Conservation (phyloP, 2,329 filamentous ascomycete species). For the Tolypocladium inflatum region DNA sequence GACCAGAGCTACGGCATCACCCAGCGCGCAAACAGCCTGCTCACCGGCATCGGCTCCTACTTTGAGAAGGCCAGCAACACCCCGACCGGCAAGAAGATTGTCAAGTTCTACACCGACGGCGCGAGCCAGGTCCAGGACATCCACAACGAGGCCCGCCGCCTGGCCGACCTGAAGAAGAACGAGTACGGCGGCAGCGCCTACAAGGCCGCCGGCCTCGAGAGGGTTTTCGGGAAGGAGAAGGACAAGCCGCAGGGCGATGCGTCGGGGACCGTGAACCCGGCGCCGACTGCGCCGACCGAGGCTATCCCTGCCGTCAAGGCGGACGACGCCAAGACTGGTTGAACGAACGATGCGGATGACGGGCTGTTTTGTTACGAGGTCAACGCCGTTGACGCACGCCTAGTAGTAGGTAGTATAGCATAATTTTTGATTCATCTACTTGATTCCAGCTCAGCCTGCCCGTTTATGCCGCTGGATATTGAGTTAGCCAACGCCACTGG, state of each 20-base stretch:
- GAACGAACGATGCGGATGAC: background rate
- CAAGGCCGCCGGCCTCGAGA: conserved; percentile 48
- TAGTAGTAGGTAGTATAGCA: background rate
- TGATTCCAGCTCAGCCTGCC: background rate
- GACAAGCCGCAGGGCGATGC: conserved; percentile 16
- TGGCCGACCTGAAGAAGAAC: conserved; percentile 79
- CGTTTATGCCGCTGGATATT: background rate
- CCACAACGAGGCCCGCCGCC: conserved; percentile 77
- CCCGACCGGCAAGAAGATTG: conserved; percentile 79
- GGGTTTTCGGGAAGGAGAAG: conserved; percentile 46
- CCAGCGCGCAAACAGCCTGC: conserved; percentile 56
- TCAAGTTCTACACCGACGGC: conserved; percentile 76
- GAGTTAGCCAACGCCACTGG: background rate
- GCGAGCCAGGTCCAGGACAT: conserved; percentile 91
- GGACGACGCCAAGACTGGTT: conserved; percentile 14
- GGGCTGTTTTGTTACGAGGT: background rate
- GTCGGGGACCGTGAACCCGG: background rate
- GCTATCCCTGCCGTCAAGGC: conserved; percentile 12
- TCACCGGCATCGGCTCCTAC: conserved; percentile 68
- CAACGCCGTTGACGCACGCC: background rate
- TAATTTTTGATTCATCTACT: background rate
- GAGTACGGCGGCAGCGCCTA: conserved; percentile 49
- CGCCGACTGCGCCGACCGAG: conserved; percentile 2
- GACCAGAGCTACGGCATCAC: conserved; percentile 80
- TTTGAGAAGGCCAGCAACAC: conserved; percentile 89